Conservation (phyloP, 352 stramenopile species). For the Plasmopara viticola region DNA sequence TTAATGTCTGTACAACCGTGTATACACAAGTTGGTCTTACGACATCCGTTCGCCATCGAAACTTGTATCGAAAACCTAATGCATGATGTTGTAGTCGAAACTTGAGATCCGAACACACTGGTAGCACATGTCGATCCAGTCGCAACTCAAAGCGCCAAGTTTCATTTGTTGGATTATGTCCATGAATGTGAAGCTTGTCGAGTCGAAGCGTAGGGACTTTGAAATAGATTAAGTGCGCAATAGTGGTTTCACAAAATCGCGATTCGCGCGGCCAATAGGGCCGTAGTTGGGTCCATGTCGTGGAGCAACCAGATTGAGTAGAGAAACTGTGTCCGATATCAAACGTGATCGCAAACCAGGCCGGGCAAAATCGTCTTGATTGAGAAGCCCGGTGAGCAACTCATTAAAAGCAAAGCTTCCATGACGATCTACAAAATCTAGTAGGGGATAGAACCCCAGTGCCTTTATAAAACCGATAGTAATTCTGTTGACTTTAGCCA, state of each 20-base stretch:
- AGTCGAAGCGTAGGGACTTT: too few relatives aligned
- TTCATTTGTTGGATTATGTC: too few relatives aligned
- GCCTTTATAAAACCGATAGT: not conserved
- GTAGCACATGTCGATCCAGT: too few relatives aligned
- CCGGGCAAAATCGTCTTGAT: not conserved
- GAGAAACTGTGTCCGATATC: not conserved
- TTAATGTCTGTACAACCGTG: too few relatives aligned
- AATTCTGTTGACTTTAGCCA: not conserved
- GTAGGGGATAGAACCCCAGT: slow-evolving; percentile 1
- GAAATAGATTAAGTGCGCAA: not conserved
- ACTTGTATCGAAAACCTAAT: too few relatives aligned
- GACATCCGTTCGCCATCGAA: too few relatives aligned
- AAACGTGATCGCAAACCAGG: slow-evolving; percentile 2
- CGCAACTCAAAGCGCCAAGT: too few relatives aligned
- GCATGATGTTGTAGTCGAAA: too few relatives aligned
- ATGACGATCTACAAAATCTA: slow-evolving; percentile 8
- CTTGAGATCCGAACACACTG: too few relatives aligned
- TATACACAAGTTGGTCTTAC: too few relatives aligned
- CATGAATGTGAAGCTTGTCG: too few relatives aligned
- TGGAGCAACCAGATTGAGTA: not conserved
- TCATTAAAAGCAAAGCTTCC: slow-evolving; percentile 1
- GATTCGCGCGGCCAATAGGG: not conserved
- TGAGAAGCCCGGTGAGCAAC: not conserved
- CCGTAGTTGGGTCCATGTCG: not conserved
- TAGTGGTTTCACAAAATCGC: slow-evolving; percentile 4